Conservation (phyloP, 139 green algal genomes). For the Picochlorum sp. region DNA sequence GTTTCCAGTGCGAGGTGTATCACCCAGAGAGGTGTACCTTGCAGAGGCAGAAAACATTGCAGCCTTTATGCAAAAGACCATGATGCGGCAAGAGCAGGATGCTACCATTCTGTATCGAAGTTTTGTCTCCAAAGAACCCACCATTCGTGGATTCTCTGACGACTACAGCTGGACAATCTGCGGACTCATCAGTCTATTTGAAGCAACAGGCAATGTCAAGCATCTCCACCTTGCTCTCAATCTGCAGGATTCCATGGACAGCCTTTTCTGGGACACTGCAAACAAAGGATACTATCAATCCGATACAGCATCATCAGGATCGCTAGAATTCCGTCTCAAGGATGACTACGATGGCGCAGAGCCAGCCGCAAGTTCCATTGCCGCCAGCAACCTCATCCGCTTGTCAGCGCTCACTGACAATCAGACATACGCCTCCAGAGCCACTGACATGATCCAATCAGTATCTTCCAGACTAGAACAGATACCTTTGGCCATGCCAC, state of each 20-base stretch:
- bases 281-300: not conserved
- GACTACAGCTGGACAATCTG: slow-evolving; percentile 67
- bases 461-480: slow-evolving; percentile 48
- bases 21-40: not conserved
- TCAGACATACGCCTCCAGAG: slow-evolving; percentile 2
- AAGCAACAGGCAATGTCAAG: slow-evolving; percentile 43
- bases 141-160: slow-evolving; percentile 56
- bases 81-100: slow-evolving; percentile 51
- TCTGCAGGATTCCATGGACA: slow-evolving; percentile 66
- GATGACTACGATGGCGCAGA: slow-evolving; percentile 83
- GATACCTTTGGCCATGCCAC: slow-evolving; percentile 55
- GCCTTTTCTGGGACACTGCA: slow-evolving; percentile 68
- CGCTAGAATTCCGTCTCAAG: slow-evolving; percentile 28
- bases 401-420: slow-evolving; percentile 36
- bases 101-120: slow-evolving; percentile 28
- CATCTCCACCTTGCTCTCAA: slow-evolving; percentile 72
- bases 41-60: slow-evolving; percentile 29
- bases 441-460: slow-evolving; percentile 17
- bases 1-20: slow-evolving; percentile 51
- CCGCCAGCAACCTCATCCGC: slow-evolving; percentile 55
- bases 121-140: slow-evolving; percentile 51
- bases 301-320: not conserved
- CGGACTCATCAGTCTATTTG: slow-evolving; percentile 76
- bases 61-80: slow-evolving; percentile 48
- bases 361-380: slow-evolving; percentile 63